Evolutionary conservation across 192 early-diverging fungal species (phyloP).

Genomic region (Coemansia sp.): DNA sequence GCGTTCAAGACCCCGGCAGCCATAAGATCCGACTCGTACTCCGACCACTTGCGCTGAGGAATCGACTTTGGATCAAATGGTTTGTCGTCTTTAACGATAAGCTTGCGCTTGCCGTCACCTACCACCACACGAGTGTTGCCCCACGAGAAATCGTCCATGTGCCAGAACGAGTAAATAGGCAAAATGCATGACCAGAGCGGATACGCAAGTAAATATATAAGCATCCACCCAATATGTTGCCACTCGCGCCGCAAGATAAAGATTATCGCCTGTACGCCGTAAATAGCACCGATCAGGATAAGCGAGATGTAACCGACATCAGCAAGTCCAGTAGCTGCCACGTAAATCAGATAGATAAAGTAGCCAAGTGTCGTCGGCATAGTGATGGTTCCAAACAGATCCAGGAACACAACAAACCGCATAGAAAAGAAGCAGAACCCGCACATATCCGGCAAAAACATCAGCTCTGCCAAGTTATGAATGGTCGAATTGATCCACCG

Average conservation of each 20-base stretch:
- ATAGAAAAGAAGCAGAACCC: slow-evolving; percentile 68
- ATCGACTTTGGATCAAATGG: background rate
- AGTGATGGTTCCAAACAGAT: slow-evolving; percentile 79
- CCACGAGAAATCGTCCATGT: background rate
- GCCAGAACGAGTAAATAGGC: background rate
- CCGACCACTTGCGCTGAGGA: background rate
- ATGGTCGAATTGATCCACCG: slow-evolving; percentile 78
- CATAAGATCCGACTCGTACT: background rate
- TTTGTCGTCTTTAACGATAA: background rate
- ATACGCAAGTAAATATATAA: background rate
- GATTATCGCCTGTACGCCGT: background rate
- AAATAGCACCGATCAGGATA: background rate
- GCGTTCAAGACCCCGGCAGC: slow-evolving; percentile 16
- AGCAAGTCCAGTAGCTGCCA: slow-evolving; percentile 58
- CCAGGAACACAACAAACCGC: slow-evolving; percentile 93
- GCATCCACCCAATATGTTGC: background rate
- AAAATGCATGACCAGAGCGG: background rate
- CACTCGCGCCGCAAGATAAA: background rate
- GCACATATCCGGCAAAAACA: slow-evolving; percentile 72
- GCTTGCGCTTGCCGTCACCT: background rate
- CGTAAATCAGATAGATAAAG: slow-evolving; percentile 72
- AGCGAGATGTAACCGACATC: slow-evolving; percentile 23
- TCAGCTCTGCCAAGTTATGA: slow-evolving; percentile 91
- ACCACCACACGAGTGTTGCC: background rate
- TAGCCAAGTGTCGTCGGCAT: slow-evolving; percentile 80